A percentile compares a stretch with the other conserved stretches of the same genome.
Conservation (phyloP, 164 flowering plant genomes). For the Aristolochia contorta region DNA sequence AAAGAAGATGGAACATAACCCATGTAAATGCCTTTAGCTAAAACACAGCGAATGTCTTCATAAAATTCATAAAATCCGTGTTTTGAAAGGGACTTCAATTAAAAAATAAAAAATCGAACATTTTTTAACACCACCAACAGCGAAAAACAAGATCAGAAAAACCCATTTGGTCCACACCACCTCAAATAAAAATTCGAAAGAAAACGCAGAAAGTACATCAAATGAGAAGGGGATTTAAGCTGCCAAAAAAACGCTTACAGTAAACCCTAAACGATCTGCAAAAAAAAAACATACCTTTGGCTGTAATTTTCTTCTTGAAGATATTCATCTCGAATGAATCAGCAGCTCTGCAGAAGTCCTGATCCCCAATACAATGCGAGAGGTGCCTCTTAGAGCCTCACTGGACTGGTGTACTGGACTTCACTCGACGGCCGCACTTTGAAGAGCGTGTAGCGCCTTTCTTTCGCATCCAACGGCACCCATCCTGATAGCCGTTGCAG, state of each 20-base stretch:
- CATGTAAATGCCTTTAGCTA: no score
- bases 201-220: background rate
- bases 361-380: no score
- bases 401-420: no score
- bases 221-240: background rate
- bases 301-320: conserved; percentile 22
- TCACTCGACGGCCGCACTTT: no score
- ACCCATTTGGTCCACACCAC: background rate
- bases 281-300: conserved; percentile 16
- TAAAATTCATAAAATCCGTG: no score
- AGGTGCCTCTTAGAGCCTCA: no score
- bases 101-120: no score
- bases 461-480: background rate
- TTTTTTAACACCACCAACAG: no score
- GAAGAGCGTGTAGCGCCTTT: conserved; percentile 10
- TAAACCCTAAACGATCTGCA: background rate
- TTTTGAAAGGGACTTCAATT: no score
- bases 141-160: background rate
- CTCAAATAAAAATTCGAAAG: background rate
- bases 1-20: no score
- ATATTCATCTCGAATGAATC: conserved; percentile 10
- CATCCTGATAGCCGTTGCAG: conserved; percentile 10
- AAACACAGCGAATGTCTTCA: no score
- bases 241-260: background rate
- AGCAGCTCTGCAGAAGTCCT: no score